phyloP scores from a whole-genome alignment of 2,329 filamentous ascomycete species.

The Fusarium concolor region DNA sequence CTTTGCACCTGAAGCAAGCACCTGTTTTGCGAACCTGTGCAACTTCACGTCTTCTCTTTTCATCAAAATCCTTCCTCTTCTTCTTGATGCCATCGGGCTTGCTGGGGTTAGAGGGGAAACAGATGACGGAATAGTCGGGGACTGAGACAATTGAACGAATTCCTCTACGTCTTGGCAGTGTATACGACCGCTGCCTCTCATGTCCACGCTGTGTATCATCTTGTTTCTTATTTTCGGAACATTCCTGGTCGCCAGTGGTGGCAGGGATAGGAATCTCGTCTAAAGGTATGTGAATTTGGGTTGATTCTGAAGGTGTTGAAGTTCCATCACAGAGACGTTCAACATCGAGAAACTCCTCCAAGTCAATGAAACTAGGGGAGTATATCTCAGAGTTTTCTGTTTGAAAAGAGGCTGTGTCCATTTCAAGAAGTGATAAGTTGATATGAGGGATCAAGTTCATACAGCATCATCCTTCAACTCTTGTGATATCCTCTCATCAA shows the following conservation, averaged over 20 bases:
- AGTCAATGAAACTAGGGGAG: conserved; percentile 26
- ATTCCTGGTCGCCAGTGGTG: conserved; percentile 11
- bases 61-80: conserved; percentile 45
- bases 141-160: conserved; percentile 16
- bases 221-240: neutral
- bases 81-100: conserved; percentile 45
- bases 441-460: conserved; percentile 1
- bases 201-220: conserved; percentile 2
- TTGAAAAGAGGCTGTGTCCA: conserved; percentile 1
- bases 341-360: conserved; percentile 42
- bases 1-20: conserved; percentile 46
- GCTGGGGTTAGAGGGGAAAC: conserved; percentile 46
- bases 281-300: conserved; percentile 21
- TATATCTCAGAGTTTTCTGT: neutral
- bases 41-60: conserved; percentile 43
- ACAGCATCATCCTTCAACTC: conserved; percentile 10
- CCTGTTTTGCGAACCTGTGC: conserved; percentile 45
- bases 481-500: conserved; percentile 14
- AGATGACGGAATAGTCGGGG: conserved; percentile 44
- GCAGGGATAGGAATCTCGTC: conserved; percentile 24
- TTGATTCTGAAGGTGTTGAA: conserved; percentile 19
- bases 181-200: neutral
- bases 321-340: conserved; percentile 39
- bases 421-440: neutral
- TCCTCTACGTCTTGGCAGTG: conserved; percentile 4